Base-by-base conservation (phyloP, 768 basidiomycete genomes). In the Termitomyces sp. region DNA sequence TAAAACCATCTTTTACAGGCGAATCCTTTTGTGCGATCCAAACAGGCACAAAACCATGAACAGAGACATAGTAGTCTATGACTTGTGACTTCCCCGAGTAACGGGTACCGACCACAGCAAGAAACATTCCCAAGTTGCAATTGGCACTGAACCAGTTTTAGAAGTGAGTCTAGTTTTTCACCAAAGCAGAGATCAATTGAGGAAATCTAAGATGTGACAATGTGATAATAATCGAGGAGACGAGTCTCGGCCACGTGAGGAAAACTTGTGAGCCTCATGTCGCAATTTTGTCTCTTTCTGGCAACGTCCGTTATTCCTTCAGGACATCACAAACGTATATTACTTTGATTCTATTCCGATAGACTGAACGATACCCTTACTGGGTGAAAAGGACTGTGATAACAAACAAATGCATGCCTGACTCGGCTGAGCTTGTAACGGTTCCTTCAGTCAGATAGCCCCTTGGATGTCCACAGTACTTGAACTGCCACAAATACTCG, bases 101-200 rank as follows among this genome's bases (percentile, higher is more conserved):
- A 13, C 75, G 77, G 0, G 87, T 82, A 46, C 87, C 88, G 50
- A 87, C 73, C 51, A 90, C 80, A 28, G 85, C 82, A 63, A 89
- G 77, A 69, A 89, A 82, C 87, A 89, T 89, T 48, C 26, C 16
- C 9, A 42, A n/a, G n/a, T 42, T 20, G n/a, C n/a, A 42, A 42
- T 40, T 40, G 16, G 16, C 1, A 40, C 6, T 40, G 18, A 42
- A 10, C 9, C n/a, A 42, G 40, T 42, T 20, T n/a, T 18, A 8
- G 6, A 1, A 3, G 35, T n/a, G 6, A 8, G 38, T 40, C 38
- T 40, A 12, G 12, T 18, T 40, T 40, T 40, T 36, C 12, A 44
- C 14, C 30, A 32, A 33, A 2, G 16, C n/a, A 22, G 12, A 3
- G 48, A 33, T 10, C 24, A 33, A 57, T 50, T 24, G 47, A 20